These are phyloP conservation scores for Cicer pinnatifidum DNA, from an alignment of 306 rosid genomes.

Conservation along the genomic window DNA sequence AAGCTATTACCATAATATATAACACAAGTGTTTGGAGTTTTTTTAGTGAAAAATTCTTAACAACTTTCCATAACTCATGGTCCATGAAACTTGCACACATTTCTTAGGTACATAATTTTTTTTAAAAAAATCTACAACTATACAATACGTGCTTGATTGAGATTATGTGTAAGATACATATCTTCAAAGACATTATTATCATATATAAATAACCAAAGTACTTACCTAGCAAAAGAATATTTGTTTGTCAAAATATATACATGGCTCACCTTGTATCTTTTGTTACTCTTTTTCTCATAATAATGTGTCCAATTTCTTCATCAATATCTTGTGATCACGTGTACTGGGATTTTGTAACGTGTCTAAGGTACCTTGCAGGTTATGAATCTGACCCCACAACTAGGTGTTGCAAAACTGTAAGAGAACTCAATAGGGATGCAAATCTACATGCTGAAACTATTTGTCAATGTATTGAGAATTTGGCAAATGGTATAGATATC, in stretches of 20 bases:
- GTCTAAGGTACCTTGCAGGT: slow-evolving; percentile 42
- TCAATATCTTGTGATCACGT: slow-evolving; percentile 30
- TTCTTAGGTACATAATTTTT: neutral
- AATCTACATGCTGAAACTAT: neutral
- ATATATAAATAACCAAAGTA: neutral
- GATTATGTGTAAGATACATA: neutral
- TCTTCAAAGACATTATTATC: neutral
- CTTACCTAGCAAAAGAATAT: slow-evolving; percentile 21
- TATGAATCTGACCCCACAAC: slow-evolving; percentile 37
- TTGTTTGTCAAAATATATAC: neutral
- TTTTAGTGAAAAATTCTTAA: neutral
- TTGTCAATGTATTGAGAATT: slow-evolving; percentile 37
- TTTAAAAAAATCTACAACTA: neutral
- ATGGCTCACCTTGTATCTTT: slow-evolving; percentile 11
- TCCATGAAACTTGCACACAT: slow-evolving; percentile 37
- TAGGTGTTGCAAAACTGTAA: slow-evolving; percentile 16
- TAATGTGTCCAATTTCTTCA: slow-evolving; percentile 28
- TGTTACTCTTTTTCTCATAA: slow-evolving; percentile 18
- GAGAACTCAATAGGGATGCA: slow-evolving; percentile 14
- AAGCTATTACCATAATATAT: no score
- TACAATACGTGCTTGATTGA: slow-evolving; percentile 19
- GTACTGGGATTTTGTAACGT: slow-evolving; percentile 44
- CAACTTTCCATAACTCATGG: slow-evolving; percentile 32
- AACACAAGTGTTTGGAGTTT: neutral
- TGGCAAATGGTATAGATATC: slow-evolving; percentile 11